Base-by-base conservation (phyloP, 2,329 filamentous ascomycete genomes). In the Talaromyces pinophilus region DNA sequence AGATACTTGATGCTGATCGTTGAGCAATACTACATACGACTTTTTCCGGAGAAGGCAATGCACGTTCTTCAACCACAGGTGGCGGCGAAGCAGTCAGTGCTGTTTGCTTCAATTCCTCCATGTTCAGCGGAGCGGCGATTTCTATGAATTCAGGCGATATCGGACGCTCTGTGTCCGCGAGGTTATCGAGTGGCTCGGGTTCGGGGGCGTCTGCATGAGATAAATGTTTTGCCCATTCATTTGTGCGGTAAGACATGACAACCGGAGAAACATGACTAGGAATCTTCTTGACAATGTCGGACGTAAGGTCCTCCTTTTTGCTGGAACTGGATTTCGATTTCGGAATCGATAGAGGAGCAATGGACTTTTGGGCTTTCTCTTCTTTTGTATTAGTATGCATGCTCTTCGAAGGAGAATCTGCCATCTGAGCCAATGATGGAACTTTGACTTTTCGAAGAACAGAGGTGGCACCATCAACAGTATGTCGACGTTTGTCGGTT, bases 211-310 rank as follows among this genome's bases (percentile, higher is more conserved):
- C 93, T 6, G 94, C 93, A 50, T 86, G 82, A 69, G 88, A 88
- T 11, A 97, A 83, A 76, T 97, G 92, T 76, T 97, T 97, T 0
- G 93, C 92, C 94, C 94, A 98, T 79, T 98, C 94, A 70, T 96
- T 96, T 1, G 93, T 97, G 66, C 94, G 87, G 74, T 95, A 96
- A 0, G 90, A 91, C 75, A 92, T 82, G 1, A 93, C 90, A 8
- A 96, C 86, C 68, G 87, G 89, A 0, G 93, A 95, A 40, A 93
- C 78, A 13, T 87, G 87, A n/a, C 84, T 81, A 0, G 92, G 91
- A 10, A 96, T 83, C 11, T 83, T 83, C 3, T 88, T 87, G 38
- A 82, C 75, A 3, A 76, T 77, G 44, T 73, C 73, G 11, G 71
- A 69, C 50, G 79, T 76, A 57, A 82, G 65, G 57, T 66, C 72